Conservation (phyloP, 2,329 filamentous ascomycete species). For the Lomentospora prolificans region DNA sequence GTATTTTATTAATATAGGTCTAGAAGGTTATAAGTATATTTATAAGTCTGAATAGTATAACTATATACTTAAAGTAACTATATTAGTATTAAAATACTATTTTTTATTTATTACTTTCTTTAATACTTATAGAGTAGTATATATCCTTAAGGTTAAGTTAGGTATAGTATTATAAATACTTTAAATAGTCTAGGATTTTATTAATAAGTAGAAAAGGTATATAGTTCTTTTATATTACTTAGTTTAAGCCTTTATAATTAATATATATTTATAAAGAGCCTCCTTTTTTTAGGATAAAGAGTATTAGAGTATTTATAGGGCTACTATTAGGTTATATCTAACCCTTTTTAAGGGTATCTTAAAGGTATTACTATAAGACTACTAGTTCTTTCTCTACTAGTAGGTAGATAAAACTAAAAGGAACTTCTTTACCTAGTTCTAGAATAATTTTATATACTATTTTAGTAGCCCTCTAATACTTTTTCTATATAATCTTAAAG, state of each 20-base stretch:
- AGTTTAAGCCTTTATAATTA: not conserved
- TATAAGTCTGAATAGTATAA: conserved; percentile 12
- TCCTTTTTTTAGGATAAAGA: not conserved
- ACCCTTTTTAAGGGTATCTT: not conserved
- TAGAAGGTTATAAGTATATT: conserved; percentile 12
- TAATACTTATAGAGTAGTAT: conserved; percentile 9
- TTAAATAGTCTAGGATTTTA: conserved; percentile 11
- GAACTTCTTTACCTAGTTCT: not conserved
- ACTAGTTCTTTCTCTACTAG: not conserved
- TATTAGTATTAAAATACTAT: conserved; percentile 10
- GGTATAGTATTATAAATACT: conserved; percentile 6
- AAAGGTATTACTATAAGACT: not conserved
- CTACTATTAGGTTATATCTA: not conserved
- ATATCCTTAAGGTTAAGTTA: conserved; percentile 10
- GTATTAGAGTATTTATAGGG: not conserved
- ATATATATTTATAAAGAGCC: not conserved
- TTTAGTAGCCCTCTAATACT: not conserved
- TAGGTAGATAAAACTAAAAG: not conserved
- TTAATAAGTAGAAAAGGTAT: not conserved
- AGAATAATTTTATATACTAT: not conserved
- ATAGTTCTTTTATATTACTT: not conserved
- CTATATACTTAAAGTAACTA: conserved; percentile 13
- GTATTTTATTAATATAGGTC: conserved; percentile 12
- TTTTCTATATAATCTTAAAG: no score
- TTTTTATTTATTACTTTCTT: conserved; percentile 10